Conservation (phyloP, 2,329 filamentous ascomycete species). For the Colletotrichum liaoningense region DNA sequence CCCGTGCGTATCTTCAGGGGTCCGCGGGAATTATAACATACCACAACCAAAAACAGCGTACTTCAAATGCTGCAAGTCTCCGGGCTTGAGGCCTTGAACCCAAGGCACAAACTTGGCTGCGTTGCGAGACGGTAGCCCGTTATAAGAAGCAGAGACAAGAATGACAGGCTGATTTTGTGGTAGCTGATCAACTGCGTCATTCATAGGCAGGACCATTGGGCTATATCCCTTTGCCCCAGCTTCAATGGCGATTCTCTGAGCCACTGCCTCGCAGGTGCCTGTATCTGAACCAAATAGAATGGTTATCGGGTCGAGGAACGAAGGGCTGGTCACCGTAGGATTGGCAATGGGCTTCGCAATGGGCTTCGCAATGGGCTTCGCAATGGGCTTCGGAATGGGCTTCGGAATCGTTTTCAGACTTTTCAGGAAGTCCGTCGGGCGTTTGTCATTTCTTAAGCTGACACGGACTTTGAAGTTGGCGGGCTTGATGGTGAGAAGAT, state of each 20-base stretch:
- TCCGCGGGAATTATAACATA: background rate
- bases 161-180: constrained; percentile 68
- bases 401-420: no score
- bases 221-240: constrained; percentile 66
- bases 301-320: no score
- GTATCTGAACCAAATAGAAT: no score
- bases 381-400: no score
- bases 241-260: constrained; percentile 67
- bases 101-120: constrained; percentile 73
- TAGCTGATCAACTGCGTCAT: constrained; percentile 66
- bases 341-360: no score
- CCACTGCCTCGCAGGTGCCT: constrained; percentile 56
- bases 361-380: no score
- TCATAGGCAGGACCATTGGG: constrained; percentile 62
- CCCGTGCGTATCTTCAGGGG: constrained; percentile 55
- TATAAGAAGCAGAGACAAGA: constrained; percentile 75
- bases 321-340: no score
- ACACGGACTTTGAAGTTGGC: no score
- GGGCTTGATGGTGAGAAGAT: no score
- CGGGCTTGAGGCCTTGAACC: constrained; percentile 59
- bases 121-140: constrained; percentile 77
- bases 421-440: no score
- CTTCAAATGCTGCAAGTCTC: constrained; percentile 54
- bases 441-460: no score
- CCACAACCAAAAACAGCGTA: constrained; percentile 77